These are phyloP conservation scores for Adansonia digitata DNA, from an alignment of 345 rosid species.

Conservation along the genomic window DNA sequence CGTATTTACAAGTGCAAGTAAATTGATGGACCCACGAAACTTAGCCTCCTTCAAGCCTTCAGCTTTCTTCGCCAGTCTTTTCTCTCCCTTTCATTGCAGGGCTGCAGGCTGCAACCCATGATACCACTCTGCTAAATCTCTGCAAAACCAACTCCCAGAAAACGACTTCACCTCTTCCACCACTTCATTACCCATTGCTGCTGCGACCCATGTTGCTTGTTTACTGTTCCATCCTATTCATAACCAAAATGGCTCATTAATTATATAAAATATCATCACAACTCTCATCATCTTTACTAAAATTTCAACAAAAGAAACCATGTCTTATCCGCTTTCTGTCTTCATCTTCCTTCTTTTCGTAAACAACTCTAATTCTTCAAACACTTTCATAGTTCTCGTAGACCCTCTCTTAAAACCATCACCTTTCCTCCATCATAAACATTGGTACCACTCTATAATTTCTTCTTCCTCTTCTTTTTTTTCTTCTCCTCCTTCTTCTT, in stretches of 20 bases:
- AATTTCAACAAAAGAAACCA: neutral
- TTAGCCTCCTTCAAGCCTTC: neutral
- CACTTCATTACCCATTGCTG: neutral
- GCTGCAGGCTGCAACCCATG: neutral
- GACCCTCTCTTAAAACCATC: constrained; percentile 5
- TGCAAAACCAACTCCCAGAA: neutral
- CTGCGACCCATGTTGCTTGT: neutral
- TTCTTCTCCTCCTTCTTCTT: neutral
- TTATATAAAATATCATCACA: neutral
- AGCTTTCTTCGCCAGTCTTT: neutral
- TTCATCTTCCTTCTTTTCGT: neutral
- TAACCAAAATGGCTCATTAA: neutral
- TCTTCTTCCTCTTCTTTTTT: neutral
- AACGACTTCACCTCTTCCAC: neutral
- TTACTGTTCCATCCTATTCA: neutral
- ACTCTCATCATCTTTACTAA: neutral
- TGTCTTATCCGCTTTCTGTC: neutral
- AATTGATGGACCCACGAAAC: neutral
- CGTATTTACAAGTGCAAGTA: neutral
- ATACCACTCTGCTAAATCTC: neutral
- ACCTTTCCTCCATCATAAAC: constrained; percentile 1
- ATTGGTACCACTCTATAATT: neutral
- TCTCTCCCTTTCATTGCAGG: neutral
- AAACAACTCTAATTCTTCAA: neutral
- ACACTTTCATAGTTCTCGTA: neutral